Evolutionary conservation across 2,329 filamentous ascomycete species (phyloP), one percentile per base, ranked within the genome.

Genomic region (Exophiala viscosa): DNA sequence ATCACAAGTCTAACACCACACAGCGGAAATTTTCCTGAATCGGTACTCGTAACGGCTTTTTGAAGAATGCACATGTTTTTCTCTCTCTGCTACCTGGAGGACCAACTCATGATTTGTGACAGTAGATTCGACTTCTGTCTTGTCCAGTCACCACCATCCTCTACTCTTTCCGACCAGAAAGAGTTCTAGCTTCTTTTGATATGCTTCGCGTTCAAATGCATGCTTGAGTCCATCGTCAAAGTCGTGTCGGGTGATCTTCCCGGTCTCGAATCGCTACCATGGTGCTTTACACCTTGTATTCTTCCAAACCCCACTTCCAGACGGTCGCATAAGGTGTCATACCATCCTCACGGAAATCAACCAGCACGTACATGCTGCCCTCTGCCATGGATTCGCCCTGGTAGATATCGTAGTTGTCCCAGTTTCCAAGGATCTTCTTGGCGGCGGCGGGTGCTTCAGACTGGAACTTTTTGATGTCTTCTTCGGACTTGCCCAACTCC

Each of bases 371-470:
- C 93, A 96, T 95, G 79, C 87, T 91, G 68, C 96, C 88, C 66
- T 87, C 85, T 76, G 95, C 83, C 89, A 95, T 95, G 66, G 84
- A 87, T 80, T 93, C 86, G 77, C 92, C 91, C 66, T 87, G 89
- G 76, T 87, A 88, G 76, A 96, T 92, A 74, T 97, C 92, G 73
- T 86, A 95, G 80, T 97, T 89, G 79, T 95, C 91, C 82, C 96
- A 96, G 78, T 89, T 92, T 71, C 86, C 77, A 62, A 96, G 80
- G 69, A 82, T 83, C 79, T 89, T 86, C 82, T 95, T 96, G 74
- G 88, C 86, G 70, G 83, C 95, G 50, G 62, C 74, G 60, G 76
- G 70, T 54, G 90, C 91, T 65, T 84, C 85, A 63, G 78, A 82
- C 82, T 96, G 86, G 77, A 96, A 96, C 15, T 78, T 80, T 64